Conservation (phyloP, 139 green algal species). For the Chlamydomonas sphaeroides region DNA sequence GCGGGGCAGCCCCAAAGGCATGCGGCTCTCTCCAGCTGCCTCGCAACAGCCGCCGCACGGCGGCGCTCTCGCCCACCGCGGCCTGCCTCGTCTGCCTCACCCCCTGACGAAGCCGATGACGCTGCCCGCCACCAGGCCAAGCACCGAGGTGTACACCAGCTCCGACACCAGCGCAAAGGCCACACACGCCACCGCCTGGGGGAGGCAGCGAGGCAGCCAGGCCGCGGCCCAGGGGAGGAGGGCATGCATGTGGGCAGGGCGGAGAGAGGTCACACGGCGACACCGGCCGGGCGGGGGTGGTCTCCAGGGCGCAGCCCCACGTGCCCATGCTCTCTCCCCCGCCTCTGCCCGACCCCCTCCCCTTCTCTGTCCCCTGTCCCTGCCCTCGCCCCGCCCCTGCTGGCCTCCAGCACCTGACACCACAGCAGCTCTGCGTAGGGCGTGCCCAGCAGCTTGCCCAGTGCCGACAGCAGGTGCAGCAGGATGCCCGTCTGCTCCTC, state of each 20-base stretch:
- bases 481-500: conserved; percentile 49
- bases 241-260: not conserved
- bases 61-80: too few species aligned
- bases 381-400: not conserved
- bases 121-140: conserved; percentile 30
- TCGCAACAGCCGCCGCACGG: too few species aligned
- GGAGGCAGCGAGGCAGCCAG: not conserved
- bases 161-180: conserved; percentile 40
- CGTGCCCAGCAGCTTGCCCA: conserved; percentile 39
- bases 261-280: too few species aligned
- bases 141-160: conserved; percentile 39
- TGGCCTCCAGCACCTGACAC: conserved; percentile 32
- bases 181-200: conserved; percentile 40
- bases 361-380: not conserved
- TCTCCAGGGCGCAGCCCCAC: too few species aligned
- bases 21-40: not conserved
- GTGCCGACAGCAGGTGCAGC: conserved; percentile 26
- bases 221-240: not conserved
- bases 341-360: too few species aligned
- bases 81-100: too few species aligned
- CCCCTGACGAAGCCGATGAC: conserved; percentile 32
- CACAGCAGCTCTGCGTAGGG: conserved; percentile 46
- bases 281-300: too few species aligned
- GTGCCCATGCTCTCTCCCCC: too few species aligned
- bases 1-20: too few species aligned